Percentiles rank a stretch among this genome's conserved stretches.
Conservation (phyloP, 2,329 filamentous ascomycete genomes). For the Arthroderma sp. region DNA sequence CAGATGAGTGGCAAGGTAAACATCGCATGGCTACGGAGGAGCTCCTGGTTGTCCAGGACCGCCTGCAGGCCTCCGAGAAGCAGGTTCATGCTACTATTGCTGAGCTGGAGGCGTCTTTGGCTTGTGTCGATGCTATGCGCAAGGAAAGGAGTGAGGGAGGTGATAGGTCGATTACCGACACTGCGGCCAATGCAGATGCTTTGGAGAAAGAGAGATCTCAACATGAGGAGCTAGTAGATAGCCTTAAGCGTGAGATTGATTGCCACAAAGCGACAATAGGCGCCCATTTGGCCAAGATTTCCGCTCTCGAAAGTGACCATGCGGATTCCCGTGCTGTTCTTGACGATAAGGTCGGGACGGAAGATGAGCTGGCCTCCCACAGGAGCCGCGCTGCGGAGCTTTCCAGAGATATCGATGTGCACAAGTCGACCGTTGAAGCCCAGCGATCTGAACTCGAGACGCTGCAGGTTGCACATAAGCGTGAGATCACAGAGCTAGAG, state of each 20-base stretch:
- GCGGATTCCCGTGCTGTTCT: constrained; percentile 54
- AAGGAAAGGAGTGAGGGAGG: constrained; percentile 29
- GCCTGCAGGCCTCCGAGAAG: constrained; percentile 60
- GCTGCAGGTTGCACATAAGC: constrained; percentile 42
- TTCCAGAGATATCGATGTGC: constrained; percentile 45
- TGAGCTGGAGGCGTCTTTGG: constrained; percentile 57
- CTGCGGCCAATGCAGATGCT: constrained; percentile 32
- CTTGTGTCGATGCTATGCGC: constrained; percentile 39
- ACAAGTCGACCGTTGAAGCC: constrained; percentile 43
- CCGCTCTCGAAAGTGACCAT: constrained; percentile 63
- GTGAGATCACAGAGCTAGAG: constrained; percentile 32
- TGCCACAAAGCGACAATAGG: constrained; percentile 66
- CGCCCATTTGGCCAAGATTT: constrained; percentile 55
- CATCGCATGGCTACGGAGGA: constrained; percentile 58
- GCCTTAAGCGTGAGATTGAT: constrained; percentile 62
- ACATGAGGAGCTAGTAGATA: constrained; percentile 49
- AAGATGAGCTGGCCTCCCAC: constrained; percentile 37
- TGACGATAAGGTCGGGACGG: constrained; percentile 50
- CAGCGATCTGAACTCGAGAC: constrained; percentile 44
- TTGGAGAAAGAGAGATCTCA: constrained; percentile 42
- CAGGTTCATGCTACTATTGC: constrained; percentile 60
- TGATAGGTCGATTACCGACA: constrained; percentile 20
- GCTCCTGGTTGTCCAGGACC: constrained; percentile 58
- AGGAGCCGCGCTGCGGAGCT: constrained; percentile 41
- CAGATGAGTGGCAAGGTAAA: constrained; percentile 61